Evolutionary conservation across 768 basidiomycete species (phyloP).

Genomic region (Thelephora aurantiotincta): DNA sequence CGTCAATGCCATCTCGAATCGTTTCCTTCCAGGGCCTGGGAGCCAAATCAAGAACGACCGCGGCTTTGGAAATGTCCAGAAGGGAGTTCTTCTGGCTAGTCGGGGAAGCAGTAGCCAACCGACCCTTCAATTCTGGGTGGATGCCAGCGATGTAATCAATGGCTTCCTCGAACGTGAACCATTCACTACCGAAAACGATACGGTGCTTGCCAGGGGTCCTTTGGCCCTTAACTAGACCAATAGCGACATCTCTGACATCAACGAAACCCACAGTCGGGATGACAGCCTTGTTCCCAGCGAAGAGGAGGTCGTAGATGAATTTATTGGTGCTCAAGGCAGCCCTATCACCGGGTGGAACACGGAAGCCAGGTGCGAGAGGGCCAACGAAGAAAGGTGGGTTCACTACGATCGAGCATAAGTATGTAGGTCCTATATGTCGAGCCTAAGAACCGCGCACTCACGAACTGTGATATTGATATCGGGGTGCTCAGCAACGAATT

Average conservation of each 20-base stretch:
- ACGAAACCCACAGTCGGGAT: neutral
- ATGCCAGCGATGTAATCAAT: constrained; percentile 1
- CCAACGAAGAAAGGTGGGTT: constrained; percentile 6
- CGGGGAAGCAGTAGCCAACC: neutral
- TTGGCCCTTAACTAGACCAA: constrained; percentile 15
- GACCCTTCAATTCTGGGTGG: constrained; percentile 7
- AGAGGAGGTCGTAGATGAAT: constrained; percentile 1
- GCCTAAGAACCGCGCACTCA: constrained; percentile 4
- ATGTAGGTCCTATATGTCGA: too few species aligned
- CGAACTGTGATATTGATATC: constrained; percentile 12
- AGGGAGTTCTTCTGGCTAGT: neutral
- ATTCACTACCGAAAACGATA: constrained; percentile 1
- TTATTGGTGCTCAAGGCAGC: constrained; percentile 4
- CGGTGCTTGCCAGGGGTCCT: constrained; percentile 4
- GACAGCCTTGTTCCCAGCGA: neutral
- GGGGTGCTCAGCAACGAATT: constrained; percentile 13
- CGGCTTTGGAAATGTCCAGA: neutral
- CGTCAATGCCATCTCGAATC: neutral
- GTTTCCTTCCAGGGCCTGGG: neutral
- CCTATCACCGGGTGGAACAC: neutral
- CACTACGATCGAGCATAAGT: constrained; percentile 3
- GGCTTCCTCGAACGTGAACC: constrained; percentile 2
- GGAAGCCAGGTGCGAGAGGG: constrained; percentile 7
- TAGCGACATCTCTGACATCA: constrained; percentile 22
- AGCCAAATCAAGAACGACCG: neutral